phyloP scores from a whole-genome alignment of 352 stramenopile genomes.

The Globisporangium acanthophoron region DNA sequence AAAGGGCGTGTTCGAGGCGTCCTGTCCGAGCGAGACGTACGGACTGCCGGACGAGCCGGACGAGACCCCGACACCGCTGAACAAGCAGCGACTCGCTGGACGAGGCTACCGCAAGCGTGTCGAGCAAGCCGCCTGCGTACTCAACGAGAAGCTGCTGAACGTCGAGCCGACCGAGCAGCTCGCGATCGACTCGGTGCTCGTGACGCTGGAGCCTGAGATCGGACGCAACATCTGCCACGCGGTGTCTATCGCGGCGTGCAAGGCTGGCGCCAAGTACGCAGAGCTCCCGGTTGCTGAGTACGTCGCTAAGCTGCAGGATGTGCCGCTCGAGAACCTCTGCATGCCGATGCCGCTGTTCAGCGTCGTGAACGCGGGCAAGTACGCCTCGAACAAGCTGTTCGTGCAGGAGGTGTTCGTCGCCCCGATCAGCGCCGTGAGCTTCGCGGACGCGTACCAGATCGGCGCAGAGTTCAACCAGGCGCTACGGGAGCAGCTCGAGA shows the following conservation, averaged over 20 bases:
- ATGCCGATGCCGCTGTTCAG: slow-evolving; percentile 74
- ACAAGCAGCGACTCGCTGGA: slow-evolving; percentile 36
- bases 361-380: slow-evolving; percentile 55
- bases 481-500: slow-evolving; percentile 38
- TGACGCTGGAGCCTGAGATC: slow-evolving; percentile 32
- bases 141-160: slow-evolving; percentile 36
- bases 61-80: slow-evolving; percentile 18
- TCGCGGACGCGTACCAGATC: slow-evolving; percentile 56
- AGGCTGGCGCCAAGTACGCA: slow-evolving; percentile 54
- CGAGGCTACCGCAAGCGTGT: slow-evolving; percentile 31
- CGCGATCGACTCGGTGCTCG: slow-evolving; percentile 30
- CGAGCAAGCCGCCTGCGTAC: slow-evolving; percentile 22
- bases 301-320: slow-evolving; percentile 40
- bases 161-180: slow-evolving; percentile 46
- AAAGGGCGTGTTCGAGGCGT: slow-evolving; percentile 59
- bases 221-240: slow-evolving; percentile 56
- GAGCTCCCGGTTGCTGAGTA: slow-evolving; percentile 52
- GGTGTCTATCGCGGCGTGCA: slow-evolving; percentile 51
- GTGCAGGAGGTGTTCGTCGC: slow-evolving; percentile 56
- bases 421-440: slow-evolving; percentile 46
- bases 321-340: slow-evolving; percentile 35
- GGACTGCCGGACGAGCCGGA: slow-evolving; percentile 33
- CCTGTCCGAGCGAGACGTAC: slow-evolving; percentile 27
- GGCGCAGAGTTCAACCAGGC: slow-evolving; percentile 39
- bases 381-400: slow-evolving; percentile 66